Base-by-base conservation (phyloP, 2,329 filamentous ascomycete species). In the Aschersonia sp. region DNA sequence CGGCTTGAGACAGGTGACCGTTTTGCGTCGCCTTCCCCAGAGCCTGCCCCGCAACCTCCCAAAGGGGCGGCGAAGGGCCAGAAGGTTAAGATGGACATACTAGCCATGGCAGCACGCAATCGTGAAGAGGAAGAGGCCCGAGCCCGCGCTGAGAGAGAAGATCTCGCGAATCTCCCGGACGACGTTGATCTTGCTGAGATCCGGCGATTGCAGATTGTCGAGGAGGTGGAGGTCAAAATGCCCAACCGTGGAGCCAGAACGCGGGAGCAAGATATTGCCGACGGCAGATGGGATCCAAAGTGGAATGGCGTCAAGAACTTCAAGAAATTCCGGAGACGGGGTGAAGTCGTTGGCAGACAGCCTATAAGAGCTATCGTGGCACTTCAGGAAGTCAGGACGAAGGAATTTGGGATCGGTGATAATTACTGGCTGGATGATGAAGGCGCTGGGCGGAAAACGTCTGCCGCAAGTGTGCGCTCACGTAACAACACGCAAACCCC, bases 231-330 rank as follows among this genome's bases (percentile, higher is more conserved):
- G 7, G 60, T 96, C 0, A 73, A 70, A 30, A 48, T 58, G 52
- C 54, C 58, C 57, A 57, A 56, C 46, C 51, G 57, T 47, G 49
- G 54, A 3, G 49, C 54, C 32, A 60, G 54, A 47, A 63, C 55
- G 51, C 54, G 57, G 52, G 77, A 81, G n/a, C 65, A 70, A 49
- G 72, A 76, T 22, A 61, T 72, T 43, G 69, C 66, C 1, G 68
- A 70, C 42, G 71, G 73, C 5, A 74, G 86, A 41, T 96, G 90
- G 89, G 78, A 96, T 54, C 80, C 87, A 1, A 74, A 73, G 40
- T 98, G 92, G 92, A 94, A 96, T 60, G 92, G 90, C 1, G 76
- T 90, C 42, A 90, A 87, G 64, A 97, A 98, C 59, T 98, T 95
- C 68, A 98, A 98, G 63, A 85, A 79, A 56, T 98, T 98, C 59